Percentiles rank a stretch among this genome's conserved stretches.
These are phyloP conservation scores for Pyrus pyrifolia DNA, from an alignment of 306 rosid genomes.

Conservation along the genomic window DNA sequence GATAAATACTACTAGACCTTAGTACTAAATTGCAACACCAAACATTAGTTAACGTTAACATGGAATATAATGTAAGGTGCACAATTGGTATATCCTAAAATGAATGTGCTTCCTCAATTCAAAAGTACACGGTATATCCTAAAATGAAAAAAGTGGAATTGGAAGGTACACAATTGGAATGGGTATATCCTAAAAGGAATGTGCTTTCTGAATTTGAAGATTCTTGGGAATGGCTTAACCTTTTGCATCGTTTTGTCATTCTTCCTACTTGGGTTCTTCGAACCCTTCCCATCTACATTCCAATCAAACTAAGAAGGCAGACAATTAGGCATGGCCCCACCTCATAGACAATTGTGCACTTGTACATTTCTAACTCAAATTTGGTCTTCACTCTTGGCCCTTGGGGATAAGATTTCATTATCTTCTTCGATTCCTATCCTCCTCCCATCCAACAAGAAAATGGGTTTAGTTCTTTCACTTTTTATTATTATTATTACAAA, in stretches of 20 bases:
- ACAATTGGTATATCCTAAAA: no score
- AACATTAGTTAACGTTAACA: no score
- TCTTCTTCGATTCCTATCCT: background rate
- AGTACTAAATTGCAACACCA: no score
- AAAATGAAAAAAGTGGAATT: no score
- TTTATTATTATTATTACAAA: no score
- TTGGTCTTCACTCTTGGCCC: background rate
- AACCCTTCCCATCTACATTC: background rate
- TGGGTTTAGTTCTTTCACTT: background rate
- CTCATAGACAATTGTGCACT: background rate
- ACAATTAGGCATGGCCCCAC: slow-evolving; percentile 12
- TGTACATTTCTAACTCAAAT: background rate
- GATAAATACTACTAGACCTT: no score
- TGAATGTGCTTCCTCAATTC: no score
- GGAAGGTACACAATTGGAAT: no score
- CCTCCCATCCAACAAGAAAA: background rate
- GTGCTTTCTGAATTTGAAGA: background rate
- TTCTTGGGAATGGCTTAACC: background rate
- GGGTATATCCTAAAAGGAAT: background rate
- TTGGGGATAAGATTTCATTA: background rate
- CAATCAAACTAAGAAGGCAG: background rate
- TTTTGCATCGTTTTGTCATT: background rate
- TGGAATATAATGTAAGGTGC: no score
- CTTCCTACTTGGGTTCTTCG: background rate
- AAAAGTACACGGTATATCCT: no score